Evolutionary conservation across 2,329 filamentous ascomycete genomes (phyloP).

Genomic region (Penicillium sp.): DNA sequence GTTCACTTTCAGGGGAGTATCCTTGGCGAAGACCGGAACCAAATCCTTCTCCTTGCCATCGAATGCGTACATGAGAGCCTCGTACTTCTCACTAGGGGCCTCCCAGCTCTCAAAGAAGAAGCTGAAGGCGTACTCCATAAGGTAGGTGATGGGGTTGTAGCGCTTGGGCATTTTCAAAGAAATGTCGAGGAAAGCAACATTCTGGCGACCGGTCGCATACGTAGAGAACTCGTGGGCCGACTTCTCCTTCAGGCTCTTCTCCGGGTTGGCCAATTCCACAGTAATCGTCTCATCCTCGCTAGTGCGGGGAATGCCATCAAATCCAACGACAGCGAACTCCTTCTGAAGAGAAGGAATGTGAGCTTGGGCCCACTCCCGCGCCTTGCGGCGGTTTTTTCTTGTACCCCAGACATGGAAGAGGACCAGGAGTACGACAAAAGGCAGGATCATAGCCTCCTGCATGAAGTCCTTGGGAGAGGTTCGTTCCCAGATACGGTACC

Average conservation of each 20-base stretch:
- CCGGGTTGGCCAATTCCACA: slow-evolving; percentile 49
- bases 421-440: slow-evolving; percentile 72
- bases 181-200: slow-evolving; percentile 86
- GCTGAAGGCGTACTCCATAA: slow-evolving; percentile 67
- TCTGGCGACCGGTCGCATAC: slow-evolving; percentile 89
- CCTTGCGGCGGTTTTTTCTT: slow-evolving; percentile 74
- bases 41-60: slow-evolving; percentile 85
- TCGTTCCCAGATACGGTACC: slow-evolving; percentile 96
- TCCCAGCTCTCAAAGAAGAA: slow-evolving; percentile 79
- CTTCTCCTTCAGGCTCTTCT: slow-evolving; percentile 76
- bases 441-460: slow-evolving; percentile 79
- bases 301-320: slow-evolving; percentile 57
- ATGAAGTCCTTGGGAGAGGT: slow-evolving; percentile 81
- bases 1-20: slow-evolving; percentile 54
- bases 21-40: slow-evolving; percentile 63
- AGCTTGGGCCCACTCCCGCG: slow-evolving; percentile 75
- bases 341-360: slow-evolving; percentile 70
- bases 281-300: slow-evolving; percentile 41
- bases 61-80: slow-evolving; percentile 81
- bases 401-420: slow-evolving; percentile 79
- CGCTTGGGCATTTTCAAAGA: slow-evolving; percentile 79
- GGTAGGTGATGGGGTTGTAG: slow-evolving; percentile 72
- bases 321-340: slow-evolving; percentile 89
- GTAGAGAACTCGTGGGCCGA: slow-evolving; percentile 80
- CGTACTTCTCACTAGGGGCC: slow-evolving; percentile 68